Evolutionary conservation across 139 green algal genomes (phyloP).

Genomic region (Micromonas commoda): DNA sequence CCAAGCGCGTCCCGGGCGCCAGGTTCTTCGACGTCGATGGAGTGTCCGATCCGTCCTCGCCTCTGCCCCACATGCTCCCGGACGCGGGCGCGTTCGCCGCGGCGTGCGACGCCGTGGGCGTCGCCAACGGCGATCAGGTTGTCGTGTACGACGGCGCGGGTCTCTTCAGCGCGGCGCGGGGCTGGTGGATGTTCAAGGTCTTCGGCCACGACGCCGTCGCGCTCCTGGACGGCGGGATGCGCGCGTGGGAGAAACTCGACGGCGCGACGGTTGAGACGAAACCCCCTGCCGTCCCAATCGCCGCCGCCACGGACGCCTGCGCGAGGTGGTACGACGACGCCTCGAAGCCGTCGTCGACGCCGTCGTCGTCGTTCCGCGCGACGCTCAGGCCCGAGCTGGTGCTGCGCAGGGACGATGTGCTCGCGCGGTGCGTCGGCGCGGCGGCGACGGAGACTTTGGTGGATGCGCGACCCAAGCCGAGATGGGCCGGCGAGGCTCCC

Average conservation of each 20-base stretch:
- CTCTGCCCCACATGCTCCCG: constrained; percentile 80
- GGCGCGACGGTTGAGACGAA: no score
- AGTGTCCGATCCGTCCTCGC: constrained; percentile 25
- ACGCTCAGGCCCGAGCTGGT: not conserved
- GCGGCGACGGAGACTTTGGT: constrained; percentile 60
- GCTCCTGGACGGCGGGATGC: constrained; percentile 85
- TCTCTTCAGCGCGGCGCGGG: constrained; percentile 75
- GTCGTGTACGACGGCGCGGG: constrained; percentile 86
- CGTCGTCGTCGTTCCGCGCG: no score
- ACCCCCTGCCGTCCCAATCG: no score
- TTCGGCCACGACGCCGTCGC: constrained; percentile 77
- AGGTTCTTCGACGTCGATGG: constrained; percentile 34
- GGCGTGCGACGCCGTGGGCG: constrained; percentile 68
- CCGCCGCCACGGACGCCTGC: no score
- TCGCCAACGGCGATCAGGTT: constrained; percentile 56
- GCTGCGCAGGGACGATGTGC: not conserved
- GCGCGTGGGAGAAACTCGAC: constrained; percentile 62
- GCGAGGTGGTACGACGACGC: no score
- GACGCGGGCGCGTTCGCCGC: constrained; percentile 58
- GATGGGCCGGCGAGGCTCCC: constrained; percentile 55
- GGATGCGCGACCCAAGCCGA: constrained; percentile 60
- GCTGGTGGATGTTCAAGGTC: constrained; percentile 84
- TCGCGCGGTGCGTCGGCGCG: not conserved
- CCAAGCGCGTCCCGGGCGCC: not conserved
- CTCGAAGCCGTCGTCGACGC: no score